Conservation (phyloP, 2,329 filamentous ascomycete genomes). For the Sporothrix pseudoabietina region DNA sequence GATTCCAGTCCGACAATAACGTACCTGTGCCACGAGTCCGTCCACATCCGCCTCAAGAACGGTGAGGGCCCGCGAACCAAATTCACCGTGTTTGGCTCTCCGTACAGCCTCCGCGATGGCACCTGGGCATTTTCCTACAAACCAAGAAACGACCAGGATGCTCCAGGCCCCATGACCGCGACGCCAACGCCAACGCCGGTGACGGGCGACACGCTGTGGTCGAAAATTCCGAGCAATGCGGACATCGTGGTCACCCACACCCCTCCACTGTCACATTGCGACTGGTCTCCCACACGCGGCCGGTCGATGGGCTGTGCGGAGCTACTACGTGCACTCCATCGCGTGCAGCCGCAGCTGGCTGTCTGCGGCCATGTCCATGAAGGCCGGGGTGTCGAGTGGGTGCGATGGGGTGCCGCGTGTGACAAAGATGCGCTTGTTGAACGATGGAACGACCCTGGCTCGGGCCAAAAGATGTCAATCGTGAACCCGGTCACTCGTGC, state of each 20-base stretch:
- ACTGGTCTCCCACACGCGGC: slow-evolving; percentile 47
- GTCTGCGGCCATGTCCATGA: slow-evolving; percentile 75
- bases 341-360: slow-evolving; percentile 63
- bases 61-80: slow-evolving; percentile 58
- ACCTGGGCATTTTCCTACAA: slow-evolving; percentile 71
- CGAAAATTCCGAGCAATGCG: slow-evolving; percentile 59
- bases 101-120: slow-evolving; percentile 59
- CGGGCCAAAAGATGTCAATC: slow-evolving; percentile 63
- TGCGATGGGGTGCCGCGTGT: slow-evolving; percentile 62
- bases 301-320: slow-evolving; percentile 60
- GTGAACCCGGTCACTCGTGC: slow-evolving; percentile 60
- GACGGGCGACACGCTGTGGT: slow-evolving; percentile 59
- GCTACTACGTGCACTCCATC: slow-evolving; percentile 59
- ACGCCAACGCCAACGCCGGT: slow-evolving; percentile 72
- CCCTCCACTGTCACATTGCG: slow-evolving; percentile 62
- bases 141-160: slow-evolving; percentile 52
- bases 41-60: slow-evolving; percentile 56
- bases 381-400: slow-evolving; percentile 63
- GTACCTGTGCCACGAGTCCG: slow-evolving; percentile 64
- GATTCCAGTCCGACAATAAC: slow-evolving; percentile 58
- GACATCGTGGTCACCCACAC: slow-evolving; percentile 74
- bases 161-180: slow-evolving; percentile 58
- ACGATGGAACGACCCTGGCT: slow-evolving; percentile 62
- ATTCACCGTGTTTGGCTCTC: slow-evolving; percentile 72
- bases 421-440: slow-evolving; percentile 40